Evolutionary conservation across 1,139 yeast species (phyloP).

Genomic region (Yamadazyma mexicana): DNA sequence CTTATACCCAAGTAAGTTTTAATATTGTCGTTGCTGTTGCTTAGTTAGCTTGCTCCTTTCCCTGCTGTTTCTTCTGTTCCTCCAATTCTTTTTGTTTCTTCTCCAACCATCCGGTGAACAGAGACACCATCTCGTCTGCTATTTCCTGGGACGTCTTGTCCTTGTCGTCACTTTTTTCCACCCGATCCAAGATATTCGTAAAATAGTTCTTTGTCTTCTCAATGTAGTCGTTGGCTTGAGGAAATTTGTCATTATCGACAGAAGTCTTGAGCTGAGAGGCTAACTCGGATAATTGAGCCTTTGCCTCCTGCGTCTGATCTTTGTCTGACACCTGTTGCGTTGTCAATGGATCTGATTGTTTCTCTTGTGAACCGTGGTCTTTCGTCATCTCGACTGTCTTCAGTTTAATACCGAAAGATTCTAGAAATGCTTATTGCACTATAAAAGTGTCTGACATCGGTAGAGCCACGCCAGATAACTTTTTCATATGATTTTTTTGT

Average conservation of each 20-base stretch:
- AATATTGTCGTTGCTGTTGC: neutral
- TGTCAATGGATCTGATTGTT: neutral
- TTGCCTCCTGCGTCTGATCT: neutral
- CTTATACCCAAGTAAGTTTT: too few relatives aligned
- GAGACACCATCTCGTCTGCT: slow-evolving; percentile 35
- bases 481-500: too few relatives aligned
- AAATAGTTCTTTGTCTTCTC: slow-evolving; percentile 31
- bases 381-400: neutral
- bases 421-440: neutral
- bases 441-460: neutral
- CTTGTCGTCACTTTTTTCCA: slow-evolving; percentile 31
- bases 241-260: slow-evolving; percentile 12
- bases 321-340: neutral
- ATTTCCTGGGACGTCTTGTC: slow-evolving; percentile 39
- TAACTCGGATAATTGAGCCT: slow-evolving; percentile 6
- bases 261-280: slow-evolving; percentile 11
- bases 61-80: neutral
- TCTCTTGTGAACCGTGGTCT: neutral
- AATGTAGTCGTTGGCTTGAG: slow-evolving; percentile 20
- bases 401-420: neutral
- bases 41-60: neutral
- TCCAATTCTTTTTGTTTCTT: slow-evolving; percentile 16
- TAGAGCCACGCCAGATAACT: too few relatives aligned
- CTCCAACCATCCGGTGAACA: slow-evolving; percentile 31
- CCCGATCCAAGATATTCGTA: slow-evolving; percentile 26